phyloP scores from a whole-genome alignment of 1,284 basidiomycete genomes.

The Apiotrichum veenhuisii region DNA sequence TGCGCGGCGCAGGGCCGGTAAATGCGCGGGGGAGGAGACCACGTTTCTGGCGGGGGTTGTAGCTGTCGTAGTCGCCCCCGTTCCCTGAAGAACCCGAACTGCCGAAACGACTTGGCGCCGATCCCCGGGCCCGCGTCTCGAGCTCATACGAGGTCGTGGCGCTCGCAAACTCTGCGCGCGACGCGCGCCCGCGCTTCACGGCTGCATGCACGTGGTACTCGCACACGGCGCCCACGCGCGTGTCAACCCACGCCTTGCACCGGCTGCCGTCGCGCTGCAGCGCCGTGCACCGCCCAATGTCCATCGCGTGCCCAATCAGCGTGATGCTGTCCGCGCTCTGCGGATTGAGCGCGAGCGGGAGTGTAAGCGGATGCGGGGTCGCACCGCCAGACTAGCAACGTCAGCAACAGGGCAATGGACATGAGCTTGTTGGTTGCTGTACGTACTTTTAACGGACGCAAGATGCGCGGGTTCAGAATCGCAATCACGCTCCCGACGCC shows the following conservation, averaged over 20 bases:
- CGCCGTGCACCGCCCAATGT: conserved; percentile 78
- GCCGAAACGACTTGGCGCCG: conserved; percentile 23
- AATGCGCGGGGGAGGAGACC: conserved; percentile 41
- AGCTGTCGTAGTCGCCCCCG: conserved; percentile 49
- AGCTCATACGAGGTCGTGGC: conserved; percentile 25
- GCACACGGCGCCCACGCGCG: conserved; percentile 68
- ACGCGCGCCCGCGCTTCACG: conserved; percentile 66
- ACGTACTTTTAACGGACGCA: conserved; percentile 74
- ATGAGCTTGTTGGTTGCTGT: not conserved
- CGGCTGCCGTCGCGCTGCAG: conserved; percentile 70
- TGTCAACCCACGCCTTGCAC: conserved; percentile 84
- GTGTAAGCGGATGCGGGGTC: conserved; percentile 65
- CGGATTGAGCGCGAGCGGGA: conserved; percentile 83
- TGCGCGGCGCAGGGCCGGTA: conserved; percentile 32
- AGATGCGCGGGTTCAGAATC: conserved; percentile 78
- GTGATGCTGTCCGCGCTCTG: conserved; percentile 71
- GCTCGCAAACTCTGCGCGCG: conserved; percentile 67
- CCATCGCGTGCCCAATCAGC: conserved; percentile 78
- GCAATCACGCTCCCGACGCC: conserved; percentile 85
- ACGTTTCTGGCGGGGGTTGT: conserved; percentile 58
- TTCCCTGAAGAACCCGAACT: conserved; percentile 36
- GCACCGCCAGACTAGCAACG: conserved; percentile 7
- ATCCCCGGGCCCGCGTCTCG: not conserved
- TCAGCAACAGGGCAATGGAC: conserved; percentile 13
- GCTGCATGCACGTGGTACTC: conserved; percentile 82